phyloP scores from a whole-genome alignment of 1,139 yeast genomes.

The Lodderomyces jiufengensis region DNA sequence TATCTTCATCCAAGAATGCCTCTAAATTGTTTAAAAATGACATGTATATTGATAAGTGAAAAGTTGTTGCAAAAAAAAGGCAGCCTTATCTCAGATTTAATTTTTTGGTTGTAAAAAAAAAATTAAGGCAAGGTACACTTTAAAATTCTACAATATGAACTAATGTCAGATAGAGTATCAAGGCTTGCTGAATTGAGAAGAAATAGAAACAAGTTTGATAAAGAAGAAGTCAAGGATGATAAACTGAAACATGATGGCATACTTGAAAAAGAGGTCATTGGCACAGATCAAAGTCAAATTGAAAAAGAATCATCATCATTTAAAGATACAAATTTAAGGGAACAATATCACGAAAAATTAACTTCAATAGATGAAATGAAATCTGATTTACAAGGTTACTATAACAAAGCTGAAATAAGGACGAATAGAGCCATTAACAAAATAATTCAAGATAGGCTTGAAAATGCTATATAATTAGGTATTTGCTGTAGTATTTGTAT shows the following conservation, averaged over 20 bases:
- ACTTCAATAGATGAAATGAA: conserved; percentile 24
- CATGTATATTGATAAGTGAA: conserved; percentile 4
- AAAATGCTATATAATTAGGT: too few relatives aligned
- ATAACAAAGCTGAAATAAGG: conserved; percentile 24
- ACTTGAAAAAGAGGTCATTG: too few relatives aligned
- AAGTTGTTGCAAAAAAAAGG: conserved; percentile 11
- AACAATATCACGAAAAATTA: conserved; percentile 1
- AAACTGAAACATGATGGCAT: too few relatives aligned
- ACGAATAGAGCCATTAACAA: conserved; percentile 29
- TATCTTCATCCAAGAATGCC: conserved; percentile 9
- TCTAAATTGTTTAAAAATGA: conserved; percentile 13
- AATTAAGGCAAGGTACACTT: too few relatives aligned
- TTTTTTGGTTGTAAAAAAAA: conserved; percentile 4
- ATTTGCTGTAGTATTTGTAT: too few relatives aligned
- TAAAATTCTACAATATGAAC: too few relatives aligned
- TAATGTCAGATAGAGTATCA: conserved; percentile 18
- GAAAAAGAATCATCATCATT: not conserved
- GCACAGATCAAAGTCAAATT: not conserved
- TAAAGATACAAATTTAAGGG: not conserved
- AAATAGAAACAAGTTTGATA: conserved; percentile 11
- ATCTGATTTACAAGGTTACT: conserved; percentile 25
- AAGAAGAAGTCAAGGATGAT: conserved; percentile 2
- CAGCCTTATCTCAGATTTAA: too few relatives aligned
- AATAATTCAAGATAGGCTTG: conserved; percentile 20
- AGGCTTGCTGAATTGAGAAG: conserved; percentile 24